Conservation (phyloP, 1,139 yeast species). For the Nakaseomyces kungkrabaensis region DNA sequence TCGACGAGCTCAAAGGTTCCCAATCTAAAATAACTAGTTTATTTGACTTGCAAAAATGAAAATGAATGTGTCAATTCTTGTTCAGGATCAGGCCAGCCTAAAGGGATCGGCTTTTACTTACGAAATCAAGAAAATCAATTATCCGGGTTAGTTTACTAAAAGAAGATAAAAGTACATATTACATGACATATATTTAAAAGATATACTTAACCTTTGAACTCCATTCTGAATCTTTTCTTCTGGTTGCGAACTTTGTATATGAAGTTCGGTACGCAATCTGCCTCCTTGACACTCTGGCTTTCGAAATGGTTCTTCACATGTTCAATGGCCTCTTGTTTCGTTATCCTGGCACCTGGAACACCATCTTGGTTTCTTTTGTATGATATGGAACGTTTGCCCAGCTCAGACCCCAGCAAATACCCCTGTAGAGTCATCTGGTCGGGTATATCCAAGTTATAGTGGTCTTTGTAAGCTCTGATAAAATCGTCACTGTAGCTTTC, state of each 20-base stretch:
- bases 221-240: conserved; percentile 27
- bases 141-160: too few relatives aligned
- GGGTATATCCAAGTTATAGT: conserved; percentile 17
- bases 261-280: conserved; percentile 29
- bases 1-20: too few relatives aligned
- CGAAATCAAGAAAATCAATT: too few relatives aligned
- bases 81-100: too few relatives aligned
- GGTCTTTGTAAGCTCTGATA: conserved; percentile 28
- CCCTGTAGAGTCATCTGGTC: conserved; percentile 28
- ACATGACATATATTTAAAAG: neutral
- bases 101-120: too few relatives aligned
- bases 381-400: conserved; percentile 27
- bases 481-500: conserved; percentile 26
- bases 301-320: conserved; percentile 26
- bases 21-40: too few relatives aligned
- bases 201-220: conserved; percentile 17
- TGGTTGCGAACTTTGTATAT: conserved; percentile 28
- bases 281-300: conserved; percentile 21
- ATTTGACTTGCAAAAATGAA: too few relatives aligned
- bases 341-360: conserved; percentile 20
- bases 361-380: conserved; percentile 16
- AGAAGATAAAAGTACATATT: too few relatives aligned
- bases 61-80: too few relatives aligned
- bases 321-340: conserved; percentile 21
- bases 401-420: conserved; percentile 24